Conservation (phyloP, 1,139 yeast species). For the Magnusiomyces paraingens region DNA sequence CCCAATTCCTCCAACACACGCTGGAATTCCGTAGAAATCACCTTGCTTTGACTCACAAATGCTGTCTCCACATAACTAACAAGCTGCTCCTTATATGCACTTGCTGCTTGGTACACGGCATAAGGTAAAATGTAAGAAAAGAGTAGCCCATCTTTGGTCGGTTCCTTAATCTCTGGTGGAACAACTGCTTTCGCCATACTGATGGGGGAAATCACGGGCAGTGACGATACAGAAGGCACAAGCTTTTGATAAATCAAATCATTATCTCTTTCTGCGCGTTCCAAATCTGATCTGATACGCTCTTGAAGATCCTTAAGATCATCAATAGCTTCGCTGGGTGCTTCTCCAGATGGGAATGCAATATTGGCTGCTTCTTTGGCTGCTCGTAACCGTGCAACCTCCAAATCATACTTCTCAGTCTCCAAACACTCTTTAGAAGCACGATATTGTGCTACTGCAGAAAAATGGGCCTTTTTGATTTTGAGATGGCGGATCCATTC, state of each 20-base stretch:
- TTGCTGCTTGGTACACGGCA: conserved; percentile 57
- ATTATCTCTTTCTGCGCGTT: conserved; percentile 67
- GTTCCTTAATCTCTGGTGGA: conserved; percentile 34
- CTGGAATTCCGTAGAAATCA: conserved; percentile 45
- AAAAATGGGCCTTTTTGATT: conserved; percentile 57
- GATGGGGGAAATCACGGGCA: conserved; percentile 41
- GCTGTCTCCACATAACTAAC: conserved; percentile 48
- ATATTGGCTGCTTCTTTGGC: conserved; percentile 36
- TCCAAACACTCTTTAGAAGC: conserved; percentile 47
- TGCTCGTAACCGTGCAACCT: conserved; percentile 49
- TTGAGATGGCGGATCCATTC: conserved; percentile 61
- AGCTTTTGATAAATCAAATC: conserved; percentile 66
- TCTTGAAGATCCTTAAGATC: conserved; percentile 45
- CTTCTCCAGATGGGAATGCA: conserved; percentile 40
- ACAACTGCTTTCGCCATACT: conserved; percentile 49
- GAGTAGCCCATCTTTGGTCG: conserved; percentile 25
- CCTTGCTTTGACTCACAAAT: conserved; percentile 47
- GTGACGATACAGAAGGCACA: conserved; percentile 45
- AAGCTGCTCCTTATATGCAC: conserved; percentile 63
- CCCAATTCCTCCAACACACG: conserved; percentile 27
- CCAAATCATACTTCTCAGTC: conserved; percentile 57
- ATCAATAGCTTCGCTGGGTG: conserved; percentile 28
- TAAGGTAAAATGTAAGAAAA: conserved; percentile 62
- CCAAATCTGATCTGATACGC: conserved; percentile 43
- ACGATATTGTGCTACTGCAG: conserved; percentile 64